Evolutionary conservation across 140 eudicot genomes (phyloP), one percentile per base, ranked within the genome.

Genomic region (Cichorium intybus): DNA sequence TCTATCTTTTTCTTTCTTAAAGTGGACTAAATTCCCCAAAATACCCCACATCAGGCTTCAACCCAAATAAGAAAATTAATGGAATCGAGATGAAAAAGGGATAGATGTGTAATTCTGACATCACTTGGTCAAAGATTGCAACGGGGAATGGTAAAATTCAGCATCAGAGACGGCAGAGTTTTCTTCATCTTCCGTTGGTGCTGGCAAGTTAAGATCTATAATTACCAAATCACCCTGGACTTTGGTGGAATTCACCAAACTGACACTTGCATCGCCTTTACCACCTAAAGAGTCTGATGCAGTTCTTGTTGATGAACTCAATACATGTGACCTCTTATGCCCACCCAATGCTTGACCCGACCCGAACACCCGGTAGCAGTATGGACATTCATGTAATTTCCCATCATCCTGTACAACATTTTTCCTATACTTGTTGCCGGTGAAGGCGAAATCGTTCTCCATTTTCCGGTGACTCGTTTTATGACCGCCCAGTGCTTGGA

Each of bases 301-400:
- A 14, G 22, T 73, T 52, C 24, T 61, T 53, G 75, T 28, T n/a
- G 55, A 50, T 24, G 43, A 54, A n/a, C 56, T 10, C 33, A 22
- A 23, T 14, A 61, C n/a, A 64, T 82, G 87, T 45, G 84, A 59
- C 69, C 87, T 77, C 43, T 64, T 77, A 69, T 82, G 87, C 39
- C 87, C 84, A 48, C 88, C 84, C 35, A 82, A 68, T n/a, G 88
- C 88, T 66, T 74, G 85, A 21, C 81, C 85, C 37, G 81, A 69
- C 60, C 63, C 66, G 48, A 80, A 80, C 33, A 80, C 68, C 46
- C 57, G 76, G 27, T 55, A 59, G 33, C 85, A 80, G 61, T 64
- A 68, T 39, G 85, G 85, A 73, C 85, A 80, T 28, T 80, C 75
- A 52, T 80, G 78, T 34, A 64, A 26, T 45, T 62, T 62, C 2